Evolutionary conservation across 2,329 filamentous ascomycete genomes (phyloP), one percentile per base, ranked within the genome.

Genomic region (Neophaeococcomyces mojaviensis): DNA sequence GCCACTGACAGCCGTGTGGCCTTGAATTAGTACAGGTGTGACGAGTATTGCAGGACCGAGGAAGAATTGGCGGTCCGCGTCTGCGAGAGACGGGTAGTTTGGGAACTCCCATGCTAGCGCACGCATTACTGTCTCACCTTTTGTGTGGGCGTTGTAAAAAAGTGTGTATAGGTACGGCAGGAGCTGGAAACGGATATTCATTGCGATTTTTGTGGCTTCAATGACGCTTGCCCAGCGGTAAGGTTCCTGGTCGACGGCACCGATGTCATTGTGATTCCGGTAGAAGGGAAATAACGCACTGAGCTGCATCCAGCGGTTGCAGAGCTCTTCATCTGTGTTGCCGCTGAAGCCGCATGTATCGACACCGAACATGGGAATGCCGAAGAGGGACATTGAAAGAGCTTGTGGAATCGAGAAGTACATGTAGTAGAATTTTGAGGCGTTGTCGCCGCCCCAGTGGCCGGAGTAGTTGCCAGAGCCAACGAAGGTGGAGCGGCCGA

Each of bases 391-490:
- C 64, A 88, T 89, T 2, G 78, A 81, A 0, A 94, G 71, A 1
- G 84, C 85, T 62, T 89, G 84, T 0, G 84, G 78, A 56, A 92
- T 92, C 9, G 81, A 81, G 62, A 84, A 81, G 63, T 77, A 84
- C 77, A 89, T 84, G 61, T 81, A 84, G 0, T 75, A 73, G 20
- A 83, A 90, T 12, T 77, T 73, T 2, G 81, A 82, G 15, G 70
- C 67, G 58, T 88, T 89, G 62, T 90, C 81, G 28, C 83, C 85
- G 24, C 86, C 85, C 86, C 86, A 94, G 64, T 92, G 86, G 1
- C 85, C 86, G 1, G 85, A 82, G 68, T 77, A 84, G 61, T 78
- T 79, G 1, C 88, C 87, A 0, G 79, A 79, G 2, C 87, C 86
- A 8, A 85, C 75, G 58, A 90, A 92, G 1, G 86, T 92, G 32